A percentile compares a stretch with the other conserved stretches of the same genome.
These are phyloP conservation scores for Solanum pennellii DNA, from an alignment of 257 asterid genomes.

Conservation along the genomic window DNA sequence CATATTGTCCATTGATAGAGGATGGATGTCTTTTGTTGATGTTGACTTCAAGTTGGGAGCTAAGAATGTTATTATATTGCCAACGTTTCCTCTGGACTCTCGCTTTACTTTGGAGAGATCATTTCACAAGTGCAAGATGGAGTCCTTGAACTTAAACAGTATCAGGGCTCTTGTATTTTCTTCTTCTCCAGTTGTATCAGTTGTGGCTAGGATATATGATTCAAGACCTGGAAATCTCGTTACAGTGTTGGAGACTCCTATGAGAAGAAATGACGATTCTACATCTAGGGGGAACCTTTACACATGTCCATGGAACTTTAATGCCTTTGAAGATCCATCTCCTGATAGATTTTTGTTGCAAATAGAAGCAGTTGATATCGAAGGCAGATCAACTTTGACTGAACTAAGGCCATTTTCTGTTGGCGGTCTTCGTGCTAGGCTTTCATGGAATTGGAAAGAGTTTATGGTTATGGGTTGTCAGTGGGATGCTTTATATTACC, in stretches of 20 bases:
- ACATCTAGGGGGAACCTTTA: constrained; percentile 55
- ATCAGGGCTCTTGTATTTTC: constrained; percentile 78
- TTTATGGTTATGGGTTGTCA: constrained; percentile 93
- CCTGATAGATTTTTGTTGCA: constrained; percentile 67
- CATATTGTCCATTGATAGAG: constrained; percentile 72
- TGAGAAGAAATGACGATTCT: constrained; percentile 34
- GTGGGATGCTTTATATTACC: constrained; percentile 71
- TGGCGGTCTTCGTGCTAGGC: constrained; percentile 41
- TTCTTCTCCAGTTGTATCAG: constrained; percentile 50
- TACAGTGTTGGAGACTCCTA: constrained; percentile 49
- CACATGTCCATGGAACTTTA: constrained; percentile 59
- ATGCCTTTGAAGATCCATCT: constrained; percentile 76
- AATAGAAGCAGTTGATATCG: constrained; percentile 55
- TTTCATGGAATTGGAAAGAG: constrained; percentile 71
- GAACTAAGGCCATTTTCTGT: constrained; percentile 80
- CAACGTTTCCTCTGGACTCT: constrained; percentile 80
- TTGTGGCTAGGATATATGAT: constrained; percentile 72
- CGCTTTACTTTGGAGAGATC: constrained; percentile 36
- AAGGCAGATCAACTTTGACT: constrained; percentile 43
- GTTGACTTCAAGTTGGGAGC: constrained; percentile 45
- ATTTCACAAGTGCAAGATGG: constrained; percentile 22
- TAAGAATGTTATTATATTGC: constrained; percentile 58
- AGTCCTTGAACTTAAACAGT: constrained; percentile 23
- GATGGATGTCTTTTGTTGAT: constrained; percentile 66
- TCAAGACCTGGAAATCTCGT: constrained; percentile 44